phyloP scores from a whole-genome alignment of 176 grass and related monocot genomes.

The Avena insularis region DNA sequence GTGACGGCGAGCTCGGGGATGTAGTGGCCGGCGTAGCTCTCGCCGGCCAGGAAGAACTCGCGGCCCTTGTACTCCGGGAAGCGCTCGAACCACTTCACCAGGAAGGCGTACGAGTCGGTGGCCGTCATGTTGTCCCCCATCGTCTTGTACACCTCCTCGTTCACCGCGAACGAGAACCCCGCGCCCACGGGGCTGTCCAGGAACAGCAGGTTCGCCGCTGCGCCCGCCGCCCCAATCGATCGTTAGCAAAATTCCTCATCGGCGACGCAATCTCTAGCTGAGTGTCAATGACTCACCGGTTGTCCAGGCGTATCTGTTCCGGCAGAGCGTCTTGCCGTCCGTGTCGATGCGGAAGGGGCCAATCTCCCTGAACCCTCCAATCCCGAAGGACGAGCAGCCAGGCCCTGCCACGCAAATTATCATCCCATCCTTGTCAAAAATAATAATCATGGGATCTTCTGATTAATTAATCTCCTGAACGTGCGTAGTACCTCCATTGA shows the following conservation, averaged over 20 bases:
- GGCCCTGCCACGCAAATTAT: slow-evolving; percentile 49
- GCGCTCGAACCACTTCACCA: slow-evolving; percentile 65
- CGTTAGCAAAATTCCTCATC: background rate
- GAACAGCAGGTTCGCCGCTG: slow-evolving; percentile 71
- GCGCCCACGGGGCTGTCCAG: slow-evolving; percentile 66
- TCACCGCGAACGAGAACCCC: slow-evolving; percentile 69
- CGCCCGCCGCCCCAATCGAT: background rate
- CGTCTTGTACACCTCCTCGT: slow-evolving; percentile 41
- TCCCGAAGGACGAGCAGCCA: slow-evolving; percentile 68
- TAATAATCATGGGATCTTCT: too few species aligned
- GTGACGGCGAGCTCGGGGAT: slow-evolving; percentile 57
- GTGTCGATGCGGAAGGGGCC: slow-evolving; percentile 67
- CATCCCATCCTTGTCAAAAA: background rate
- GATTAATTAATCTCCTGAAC: too few species aligned
- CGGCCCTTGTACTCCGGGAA: slow-evolving; percentile 71
- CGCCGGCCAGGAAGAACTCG: slow-evolving; percentile 59
- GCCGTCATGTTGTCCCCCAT: slow-evolving; percentile 60
- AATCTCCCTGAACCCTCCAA: slow-evolving; percentile 61
- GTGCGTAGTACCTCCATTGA: slow-evolving; percentile 62
- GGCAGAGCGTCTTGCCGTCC: slow-evolving; percentile 63
- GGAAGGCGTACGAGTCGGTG: slow-evolving; percentile 52
- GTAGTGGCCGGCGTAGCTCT: slow-evolving; percentile 83
- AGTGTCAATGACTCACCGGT: slow-evolving; percentile 25
- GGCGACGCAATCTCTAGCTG: too few species aligned
- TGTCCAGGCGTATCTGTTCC: slow-evolving; percentile 56